Conservation (phyloP, 2,329 filamentous ascomycete genomes). For the Cercospora zeina region DNA sequence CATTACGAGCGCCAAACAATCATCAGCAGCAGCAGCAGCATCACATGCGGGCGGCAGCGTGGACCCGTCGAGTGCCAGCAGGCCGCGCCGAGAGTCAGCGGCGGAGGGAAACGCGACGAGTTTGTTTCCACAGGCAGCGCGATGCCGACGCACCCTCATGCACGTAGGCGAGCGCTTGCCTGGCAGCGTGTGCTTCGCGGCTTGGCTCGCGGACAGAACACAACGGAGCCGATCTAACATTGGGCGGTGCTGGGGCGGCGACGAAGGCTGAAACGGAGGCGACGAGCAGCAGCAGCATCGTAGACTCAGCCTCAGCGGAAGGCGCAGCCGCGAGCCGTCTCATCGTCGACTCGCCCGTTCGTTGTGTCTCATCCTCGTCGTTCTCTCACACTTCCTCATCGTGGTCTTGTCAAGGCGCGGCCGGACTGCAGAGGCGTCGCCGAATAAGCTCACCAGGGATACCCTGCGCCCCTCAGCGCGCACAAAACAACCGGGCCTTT, state of each 20-base stretch:
- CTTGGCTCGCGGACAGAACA: neutral
- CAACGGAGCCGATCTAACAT: neutral
- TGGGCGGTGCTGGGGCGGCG: neutral
- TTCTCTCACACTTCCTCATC: neutral
- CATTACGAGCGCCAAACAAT: neutral
- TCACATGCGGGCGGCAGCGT: neutral
- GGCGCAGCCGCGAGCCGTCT: neutral
- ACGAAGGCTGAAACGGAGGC: neutral
- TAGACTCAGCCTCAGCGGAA: neutral
- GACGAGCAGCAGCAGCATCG: no score
- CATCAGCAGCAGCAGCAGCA: no score
- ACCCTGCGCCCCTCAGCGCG: slow-evolving; percentile 3
- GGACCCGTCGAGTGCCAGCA: neutral
- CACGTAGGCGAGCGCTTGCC: slow-evolving; percentile 10
- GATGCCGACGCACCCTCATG: slow-evolving; percentile 16
- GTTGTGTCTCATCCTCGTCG: neutral
- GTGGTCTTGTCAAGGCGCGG: slow-evolving; percentile 2
- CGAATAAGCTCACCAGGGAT: slow-evolving; percentile 9
- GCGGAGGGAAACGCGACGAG: slow-evolving; percentile 9
- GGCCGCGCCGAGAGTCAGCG: neutral
- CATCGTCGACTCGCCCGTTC: neutral
- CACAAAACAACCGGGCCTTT: slow-evolving; percentile 18
- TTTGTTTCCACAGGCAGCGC: slow-evolving; percentile 10
- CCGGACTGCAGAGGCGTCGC: slow-evolving; percentile 8
- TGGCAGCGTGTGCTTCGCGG: neutral